Base-by-base conservation (phyloP, 805 yeast genomes). In the Candida ficus region DNA sequence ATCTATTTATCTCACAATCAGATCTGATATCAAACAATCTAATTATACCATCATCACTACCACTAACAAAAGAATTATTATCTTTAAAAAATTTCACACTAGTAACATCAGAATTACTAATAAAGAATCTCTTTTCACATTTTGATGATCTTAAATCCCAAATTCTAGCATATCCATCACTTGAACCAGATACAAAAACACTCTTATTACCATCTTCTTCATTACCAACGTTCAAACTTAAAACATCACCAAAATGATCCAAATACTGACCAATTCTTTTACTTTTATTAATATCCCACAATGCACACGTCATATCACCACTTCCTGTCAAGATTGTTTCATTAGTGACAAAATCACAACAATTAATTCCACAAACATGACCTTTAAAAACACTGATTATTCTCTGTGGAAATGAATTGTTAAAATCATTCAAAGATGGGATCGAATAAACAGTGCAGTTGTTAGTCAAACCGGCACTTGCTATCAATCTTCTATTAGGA, bases 391-490 rank as follows among this genome's bases (percentile, higher is more conserved):
- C 68, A 5, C 80, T 66, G 25, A 71, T 67, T 7, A 76, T 66
- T 29, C 62, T 60, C 43, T 66, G 71, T 42, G 66, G 69, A 21
- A 66, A 57, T 5, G 47, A 48, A 16, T 43, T 64, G 42, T 46
- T 58, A 3, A 63, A 57, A 23, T 46, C 48, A 16, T 48, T 46
- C 13, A 47, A 12, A 1, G 38, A 35, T 10, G 41, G 53, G 19
- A 74, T 56, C 25, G 75, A 68, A 58, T 86, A 86, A 7, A 89
- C 66, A 1, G 91, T 78, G 53, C 95, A 81, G 22, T 75, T 72
- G 56, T 89, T 89, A 45, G 84, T 90, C 45, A 89, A 67, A 0
- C 96, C 96, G 0, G 85, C 96, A 45, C 83, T 73, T 0, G 95
- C 96, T 6, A 82, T 80, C 10, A 80, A 57, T 33, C 68, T 64